Conservation (phyloP, 2,329 filamentous ascomycete genomes). For the Fusarium xyrophilum region DNA sequence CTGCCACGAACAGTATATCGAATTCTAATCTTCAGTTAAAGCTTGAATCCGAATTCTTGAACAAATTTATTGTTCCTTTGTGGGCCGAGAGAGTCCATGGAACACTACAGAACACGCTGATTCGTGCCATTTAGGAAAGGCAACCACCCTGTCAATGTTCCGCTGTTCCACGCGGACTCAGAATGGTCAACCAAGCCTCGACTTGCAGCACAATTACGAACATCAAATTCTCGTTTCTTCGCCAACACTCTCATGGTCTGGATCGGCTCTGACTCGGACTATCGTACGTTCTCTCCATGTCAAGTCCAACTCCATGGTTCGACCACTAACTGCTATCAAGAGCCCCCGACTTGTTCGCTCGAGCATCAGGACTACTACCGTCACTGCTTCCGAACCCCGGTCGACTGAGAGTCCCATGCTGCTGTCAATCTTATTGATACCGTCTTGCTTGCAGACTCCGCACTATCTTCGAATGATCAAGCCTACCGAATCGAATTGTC, state of each 20-base stretch:
- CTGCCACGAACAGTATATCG: fast-evolving
- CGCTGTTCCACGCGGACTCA: neutral
- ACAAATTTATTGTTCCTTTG: neutral
- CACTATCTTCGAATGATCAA: neutral
- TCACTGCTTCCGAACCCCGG: neutral
- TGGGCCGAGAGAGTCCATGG: neutral
- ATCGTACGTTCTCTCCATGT: neutral
- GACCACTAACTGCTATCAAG: neutral
- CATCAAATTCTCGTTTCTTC: neutral
- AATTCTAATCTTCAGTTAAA: no score
- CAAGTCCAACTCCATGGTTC: neutral
- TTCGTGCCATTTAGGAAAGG: neutral
- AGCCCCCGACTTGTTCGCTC: neutral
- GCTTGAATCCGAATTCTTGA: no score
- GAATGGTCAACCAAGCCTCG: neutral
- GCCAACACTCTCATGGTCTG: neutral
- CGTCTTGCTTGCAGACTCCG: neutral
- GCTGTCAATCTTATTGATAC: fast-evolving
- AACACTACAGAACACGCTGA: neutral
- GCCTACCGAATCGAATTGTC: conserved; percentile 24
- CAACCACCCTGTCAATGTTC: neutral
- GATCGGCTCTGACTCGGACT: neutral
- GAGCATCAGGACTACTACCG: neutral
- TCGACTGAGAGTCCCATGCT: neutral
- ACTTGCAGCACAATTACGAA: neutral